Conservation (phyloP, 768 basidiomycete species). For the Tylopilus rubrobrunneus region DNA sequence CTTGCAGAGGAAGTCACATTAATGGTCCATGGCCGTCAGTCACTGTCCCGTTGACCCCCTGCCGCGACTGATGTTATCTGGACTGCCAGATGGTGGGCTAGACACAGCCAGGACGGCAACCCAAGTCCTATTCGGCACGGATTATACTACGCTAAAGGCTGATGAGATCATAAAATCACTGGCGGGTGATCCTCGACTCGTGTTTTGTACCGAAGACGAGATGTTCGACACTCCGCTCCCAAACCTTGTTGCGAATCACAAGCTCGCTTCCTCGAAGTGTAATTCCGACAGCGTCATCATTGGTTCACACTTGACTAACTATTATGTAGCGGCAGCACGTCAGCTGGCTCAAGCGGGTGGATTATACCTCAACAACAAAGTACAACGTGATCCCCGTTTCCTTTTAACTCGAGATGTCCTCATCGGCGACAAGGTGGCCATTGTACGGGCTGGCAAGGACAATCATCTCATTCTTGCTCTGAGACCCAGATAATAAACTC, state of each 20-base stretch:
- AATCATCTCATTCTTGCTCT: constrained; percentile 56
- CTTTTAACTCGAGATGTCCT: constrained; percentile 44
- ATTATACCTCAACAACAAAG: constrained; percentile 65
- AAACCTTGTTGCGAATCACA: constrained; percentile 57
- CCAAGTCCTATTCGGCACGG: constrained; percentile 39
- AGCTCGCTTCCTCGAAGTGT: constrained; percentile 65
- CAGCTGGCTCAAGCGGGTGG: constrained; percentile 62
- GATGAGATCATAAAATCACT: constrained; percentile 60
- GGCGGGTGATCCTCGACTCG: constrained; percentile 60
- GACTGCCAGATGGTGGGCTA: constrained; percentile 35
- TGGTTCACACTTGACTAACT: constrained; percentile 3
- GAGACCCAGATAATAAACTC: constrained; percentile 9
- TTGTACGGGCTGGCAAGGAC: constrained; percentile 74
- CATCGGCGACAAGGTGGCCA: constrained; percentile 56
- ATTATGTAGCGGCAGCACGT: constrained; percentile 56
- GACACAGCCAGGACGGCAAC: constrained; percentile 43
- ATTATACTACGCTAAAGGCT: constrained; percentile 43
- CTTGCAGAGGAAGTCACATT: constrained; percentile 59
- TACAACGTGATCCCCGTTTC: constrained; percentile 47
- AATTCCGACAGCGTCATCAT: constrained; percentile 23
- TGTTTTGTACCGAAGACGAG: constrained; percentile 46
- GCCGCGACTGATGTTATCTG: constrained; percentile 1
- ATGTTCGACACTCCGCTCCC: constrained; percentile 51
- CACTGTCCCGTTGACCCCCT: background rate
- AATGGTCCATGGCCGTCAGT: constrained; percentile 55